A percentile compares a stretch with the other conserved stretches of the same genome.
These are phyloP conservation scores for Parsonsia alboflavescens DNA, from an alignment of 257 asterid species.

Conservation along the genomic window DNA sequence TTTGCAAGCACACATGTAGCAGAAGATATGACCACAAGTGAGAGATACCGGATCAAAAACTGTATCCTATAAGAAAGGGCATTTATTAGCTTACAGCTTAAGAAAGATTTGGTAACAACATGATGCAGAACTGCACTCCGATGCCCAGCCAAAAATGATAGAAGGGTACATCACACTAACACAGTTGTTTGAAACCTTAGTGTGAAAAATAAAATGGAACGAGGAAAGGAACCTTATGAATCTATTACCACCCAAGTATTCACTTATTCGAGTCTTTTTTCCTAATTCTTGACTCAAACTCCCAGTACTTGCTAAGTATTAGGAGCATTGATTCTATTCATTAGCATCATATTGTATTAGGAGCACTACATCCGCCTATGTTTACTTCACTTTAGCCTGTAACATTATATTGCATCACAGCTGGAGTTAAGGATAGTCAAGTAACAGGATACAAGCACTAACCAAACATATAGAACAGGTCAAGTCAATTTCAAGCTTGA, in stretches of 20 bases:
- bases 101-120: neutral
- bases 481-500: slow-evolving; percentile 76
- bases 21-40: slow-evolving; percentile 82
- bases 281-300: neutral
- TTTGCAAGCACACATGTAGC: slow-evolving; percentile 91
- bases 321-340: too few relatives aligned
- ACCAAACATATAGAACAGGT: slow-evolving; percentile 96
- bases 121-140: neutral
- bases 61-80: slow-evolving; percentile 52
- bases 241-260: neutral
- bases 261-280: neutral
- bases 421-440: neutral
- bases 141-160: neutral
- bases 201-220: neutral
- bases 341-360: neutral
- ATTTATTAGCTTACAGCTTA: neutral
- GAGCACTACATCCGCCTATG: neutral
- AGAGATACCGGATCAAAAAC: slow-evolving; percentile 83
- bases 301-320: too few relatives aligned
- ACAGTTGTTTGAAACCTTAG: too few relatives aligned
- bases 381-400: neutral
- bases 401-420: neutral
- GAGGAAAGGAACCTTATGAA: neutral
- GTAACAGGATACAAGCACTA: slow-evolving; percentile 27
- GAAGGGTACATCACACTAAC: neutral